Percentiles rank a stretch among this genome's conserved stretches.
phyloP scores from a whole-genome alignment of 345 rosid genomes.

The Eucalyptus melliodora region DNA sequence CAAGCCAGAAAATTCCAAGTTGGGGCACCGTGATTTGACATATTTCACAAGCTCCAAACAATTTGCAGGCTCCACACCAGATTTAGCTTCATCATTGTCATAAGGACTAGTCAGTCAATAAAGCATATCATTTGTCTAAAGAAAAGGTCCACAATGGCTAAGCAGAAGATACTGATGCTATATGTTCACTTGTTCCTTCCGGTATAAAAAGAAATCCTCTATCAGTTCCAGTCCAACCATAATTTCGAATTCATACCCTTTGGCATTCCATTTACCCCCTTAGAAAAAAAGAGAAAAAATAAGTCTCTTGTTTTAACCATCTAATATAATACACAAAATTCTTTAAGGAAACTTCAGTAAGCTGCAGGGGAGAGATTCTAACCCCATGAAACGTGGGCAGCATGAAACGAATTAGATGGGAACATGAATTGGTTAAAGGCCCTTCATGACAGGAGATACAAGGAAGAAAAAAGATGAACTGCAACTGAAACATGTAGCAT shows the following conservation, averaged over 20 bases:
- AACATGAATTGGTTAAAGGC: background rate
- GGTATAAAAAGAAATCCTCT: background rate
- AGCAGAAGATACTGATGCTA: background rate
- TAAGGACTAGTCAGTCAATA: background rate
- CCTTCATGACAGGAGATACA: background rate
- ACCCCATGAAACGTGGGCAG: background rate
- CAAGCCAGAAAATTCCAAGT: slow-evolving; percentile 66
- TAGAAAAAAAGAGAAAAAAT: background rate
- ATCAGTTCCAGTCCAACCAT: background rate
- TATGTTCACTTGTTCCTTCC: background rate
- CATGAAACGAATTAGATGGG: background rate
- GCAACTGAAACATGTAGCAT: background rate
- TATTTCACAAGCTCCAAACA: slow-evolving; percentile 65
- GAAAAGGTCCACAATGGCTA: background rate
- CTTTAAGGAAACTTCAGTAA: background rate
- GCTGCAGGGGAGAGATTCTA: background rate
- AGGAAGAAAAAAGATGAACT: background rate
- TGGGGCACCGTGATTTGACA: slow-evolving; percentile 55
- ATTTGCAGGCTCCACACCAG: slow-evolving; percentile 67
- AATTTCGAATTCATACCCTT: background rate
- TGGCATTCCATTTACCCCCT: background rate
- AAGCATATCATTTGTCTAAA: background rate
- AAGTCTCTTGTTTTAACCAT: background rate
- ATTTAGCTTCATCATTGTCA: slow-evolving; percentile 56
- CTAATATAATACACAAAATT: background rate